Evolutionary conservation across 2,329 filamentous ascomycete species (phyloP).

Genomic region (Aureobasidium musti): DNA sequence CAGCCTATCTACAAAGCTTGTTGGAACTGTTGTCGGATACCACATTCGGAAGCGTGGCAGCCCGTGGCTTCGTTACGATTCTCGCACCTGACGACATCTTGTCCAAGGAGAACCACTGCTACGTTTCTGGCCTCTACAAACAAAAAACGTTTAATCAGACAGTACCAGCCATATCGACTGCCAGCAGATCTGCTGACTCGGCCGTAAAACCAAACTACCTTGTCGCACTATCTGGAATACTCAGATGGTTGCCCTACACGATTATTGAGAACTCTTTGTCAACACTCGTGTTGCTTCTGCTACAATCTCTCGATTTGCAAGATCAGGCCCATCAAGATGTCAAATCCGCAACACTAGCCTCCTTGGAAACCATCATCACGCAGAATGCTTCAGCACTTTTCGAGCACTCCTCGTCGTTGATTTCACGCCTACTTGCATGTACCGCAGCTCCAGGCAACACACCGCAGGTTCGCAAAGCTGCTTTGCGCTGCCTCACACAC

Average conservation of each 20-base stretch:
- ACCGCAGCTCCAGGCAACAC: slow-evolving; percentile 38
- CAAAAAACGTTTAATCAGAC: slow-evolving; percentile 64
- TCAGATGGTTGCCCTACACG: slow-evolving; percentile 60
- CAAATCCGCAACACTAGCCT: slow-evolving; percentile 62
- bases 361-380: slow-evolving; percentile 59
- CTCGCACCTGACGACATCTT: slow-evolving; percentile 63
- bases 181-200: slow-evolving; percentile 51
- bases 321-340: slow-evolving; percentile 52
- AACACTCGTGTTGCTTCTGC: slow-evolving; percentile 60
- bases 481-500: slow-evolving; percentile 52
- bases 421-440: slow-evolving; percentile 53
- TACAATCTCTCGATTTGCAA: slow-evolving; percentile 61
- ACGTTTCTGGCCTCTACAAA: slow-evolving; percentile 62
- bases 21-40: slow-evolving; percentile 54
- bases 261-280: slow-evolving; percentile 62
- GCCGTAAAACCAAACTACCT: slow-evolving; percentile 62
- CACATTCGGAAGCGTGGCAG: slow-evolving; percentile 51
- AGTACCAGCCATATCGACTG: slow-evolving; percentile 57
- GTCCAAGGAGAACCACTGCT: slow-evolving; percentile 61
- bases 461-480: slow-evolving; percentile 50
- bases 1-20: slow-evolving; percentile 48
- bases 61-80: slow-evolving; percentile 61
- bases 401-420: slow-evolving; percentile 60
- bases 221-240: slow-evolving; percentile 62
- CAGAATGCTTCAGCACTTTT: slow-evolving; percentile 57